Conservation (phyloP, 2,329 filamentous ascomycete species). For the Elsinoe necatrix region DNA sequence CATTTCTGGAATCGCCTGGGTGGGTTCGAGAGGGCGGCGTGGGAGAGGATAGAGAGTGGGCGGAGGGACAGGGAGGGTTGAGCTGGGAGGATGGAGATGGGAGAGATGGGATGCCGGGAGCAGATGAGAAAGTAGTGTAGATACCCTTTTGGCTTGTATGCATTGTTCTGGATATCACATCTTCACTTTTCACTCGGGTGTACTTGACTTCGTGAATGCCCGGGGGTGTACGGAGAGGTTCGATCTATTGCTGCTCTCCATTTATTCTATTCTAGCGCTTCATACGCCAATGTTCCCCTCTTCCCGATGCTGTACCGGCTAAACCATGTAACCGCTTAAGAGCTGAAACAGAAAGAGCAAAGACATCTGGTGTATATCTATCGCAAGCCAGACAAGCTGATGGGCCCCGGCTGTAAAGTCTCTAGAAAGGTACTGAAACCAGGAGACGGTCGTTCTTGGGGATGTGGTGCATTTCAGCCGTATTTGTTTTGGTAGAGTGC, state of each 20-base stretch:
- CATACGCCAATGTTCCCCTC: background rate
- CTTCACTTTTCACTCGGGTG: too few relatives aligned
- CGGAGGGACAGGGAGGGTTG: constrained; percentile 28
- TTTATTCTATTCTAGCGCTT: background rate
- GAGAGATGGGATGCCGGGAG: background rate
- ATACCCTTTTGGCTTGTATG: background rate
- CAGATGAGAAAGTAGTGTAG: background rate
- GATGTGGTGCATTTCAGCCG: too few relatives aligned
- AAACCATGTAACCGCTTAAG: background rate
- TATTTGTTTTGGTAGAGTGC: too few relatives aligned
- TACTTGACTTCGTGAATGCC: too few relatives aligned
- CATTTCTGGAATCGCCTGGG: constrained; percentile 88
- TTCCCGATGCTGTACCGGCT: background rate
- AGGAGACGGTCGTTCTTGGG: background rate
- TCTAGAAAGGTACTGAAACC: background rate
- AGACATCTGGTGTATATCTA: background rate
- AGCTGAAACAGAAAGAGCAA: constrained; percentile 5
- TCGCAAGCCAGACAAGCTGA: background rate
- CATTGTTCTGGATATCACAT: background rate
- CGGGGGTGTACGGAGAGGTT: too few relatives aligned
- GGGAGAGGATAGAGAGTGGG: constrained; percentile 66
- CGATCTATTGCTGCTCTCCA: too few relatives aligned
- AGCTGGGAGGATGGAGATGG: background rate
- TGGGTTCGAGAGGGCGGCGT: constrained; percentile 80
- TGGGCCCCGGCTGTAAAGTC: background rate